phyloP scores from a whole-genome alignment of 805 yeast genomes.

The Candida multigemmis region DNA sequence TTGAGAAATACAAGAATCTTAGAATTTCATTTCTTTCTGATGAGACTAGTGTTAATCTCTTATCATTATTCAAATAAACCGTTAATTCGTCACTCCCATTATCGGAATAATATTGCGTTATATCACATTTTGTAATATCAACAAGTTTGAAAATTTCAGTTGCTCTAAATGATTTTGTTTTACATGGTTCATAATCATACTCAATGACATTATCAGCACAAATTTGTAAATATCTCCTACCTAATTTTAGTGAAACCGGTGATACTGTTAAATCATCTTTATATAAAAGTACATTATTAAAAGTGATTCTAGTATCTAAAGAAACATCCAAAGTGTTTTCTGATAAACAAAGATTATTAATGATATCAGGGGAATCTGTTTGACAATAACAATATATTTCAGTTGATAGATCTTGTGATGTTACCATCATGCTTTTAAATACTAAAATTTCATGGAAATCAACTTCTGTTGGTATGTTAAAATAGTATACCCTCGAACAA shows the following conservation, averaged over 20 bases:
- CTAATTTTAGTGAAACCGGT: conserved; percentile 59
- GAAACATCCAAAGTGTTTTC: conserved; percentile 23
- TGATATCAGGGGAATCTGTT: conserved; percentile 21
- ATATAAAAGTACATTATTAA: conserved; percentile 35
- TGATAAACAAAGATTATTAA: conserved; percentile 25
- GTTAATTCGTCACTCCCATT: conserved; percentile 28
- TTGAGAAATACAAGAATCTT: conserved; percentile 59
- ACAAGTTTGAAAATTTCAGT: conserved; percentile 23
- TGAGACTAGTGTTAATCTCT: conserved; percentile 20
- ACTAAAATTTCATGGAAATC: conserved; percentile 11
- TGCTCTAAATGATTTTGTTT: conserved; percentile 20
- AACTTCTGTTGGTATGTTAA: conserved; percentile 38
- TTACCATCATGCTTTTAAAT: conserved; percentile 12
- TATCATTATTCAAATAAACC: conserved; percentile 16
- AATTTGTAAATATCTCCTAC: conserved; percentile 59
- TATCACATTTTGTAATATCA: conserved; percentile 29
- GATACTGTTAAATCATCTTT: conserved; percentile 39
- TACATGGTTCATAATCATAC: conserved; percentile 10
- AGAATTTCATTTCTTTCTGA: conserved; percentile 48
- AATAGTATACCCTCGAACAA: conserved; percentile 45
- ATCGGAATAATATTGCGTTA: conserved; percentile 14
- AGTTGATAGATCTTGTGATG: conserved; percentile 6
- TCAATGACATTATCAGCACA: conserved; percentile 14
- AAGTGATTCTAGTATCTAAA: conserved; percentile 27
- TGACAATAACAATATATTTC: conserved; percentile 24